These are phyloP conservation scores for Phalaenopsis equestris DNA, from an alignment of 106 monocot genomes.

Conservation along the genomic window DNA sequence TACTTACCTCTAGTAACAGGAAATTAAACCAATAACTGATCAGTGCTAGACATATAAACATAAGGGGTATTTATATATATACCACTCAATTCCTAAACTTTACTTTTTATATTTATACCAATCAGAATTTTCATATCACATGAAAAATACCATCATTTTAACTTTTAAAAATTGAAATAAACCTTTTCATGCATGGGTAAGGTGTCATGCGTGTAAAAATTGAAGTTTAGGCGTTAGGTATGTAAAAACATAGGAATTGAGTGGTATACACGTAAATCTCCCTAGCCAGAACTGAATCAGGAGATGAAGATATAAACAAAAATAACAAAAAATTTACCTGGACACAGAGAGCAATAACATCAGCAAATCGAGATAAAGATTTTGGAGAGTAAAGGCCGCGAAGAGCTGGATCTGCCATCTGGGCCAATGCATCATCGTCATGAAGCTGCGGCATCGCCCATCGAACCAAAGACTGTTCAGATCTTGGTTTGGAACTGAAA, in stretches of 20 bases:
- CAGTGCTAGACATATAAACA: background rate
- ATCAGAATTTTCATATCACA: no score
- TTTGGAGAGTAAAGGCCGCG: slow-evolving; percentile 88
- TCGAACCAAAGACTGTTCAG: slow-evolving; percentile 54
- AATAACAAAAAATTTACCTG: slow-evolving; percentile 37
- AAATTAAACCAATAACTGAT: background rate
- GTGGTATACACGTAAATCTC: no score
- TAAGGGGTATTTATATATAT: no score
- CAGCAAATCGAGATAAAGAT: slow-evolving; percentile 83
- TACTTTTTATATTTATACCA: no score
- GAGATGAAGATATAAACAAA: background rate
- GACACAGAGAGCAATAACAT: slow-evolving; percentile 76
- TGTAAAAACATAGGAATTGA: no score
- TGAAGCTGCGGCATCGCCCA: slow-evolving; percentile 82
- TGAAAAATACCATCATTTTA: no score
- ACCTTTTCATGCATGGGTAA: no score
- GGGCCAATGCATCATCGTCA: slow-evolving; percentile 63
- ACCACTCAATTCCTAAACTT: no score
- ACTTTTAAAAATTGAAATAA: no score
- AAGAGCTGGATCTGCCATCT: slow-evolving; percentile 85
- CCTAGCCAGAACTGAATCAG: background rate
- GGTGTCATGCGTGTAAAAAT: no score
- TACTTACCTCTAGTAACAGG: background rate
- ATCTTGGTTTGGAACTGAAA: slow-evolving; percentile 60
- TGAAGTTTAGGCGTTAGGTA: no score